These are phyloP conservation scores for Centrapalus pauciflorus DNA, from an alignment of 129 eudicot genomes.

Conservation along the genomic window DNA sequence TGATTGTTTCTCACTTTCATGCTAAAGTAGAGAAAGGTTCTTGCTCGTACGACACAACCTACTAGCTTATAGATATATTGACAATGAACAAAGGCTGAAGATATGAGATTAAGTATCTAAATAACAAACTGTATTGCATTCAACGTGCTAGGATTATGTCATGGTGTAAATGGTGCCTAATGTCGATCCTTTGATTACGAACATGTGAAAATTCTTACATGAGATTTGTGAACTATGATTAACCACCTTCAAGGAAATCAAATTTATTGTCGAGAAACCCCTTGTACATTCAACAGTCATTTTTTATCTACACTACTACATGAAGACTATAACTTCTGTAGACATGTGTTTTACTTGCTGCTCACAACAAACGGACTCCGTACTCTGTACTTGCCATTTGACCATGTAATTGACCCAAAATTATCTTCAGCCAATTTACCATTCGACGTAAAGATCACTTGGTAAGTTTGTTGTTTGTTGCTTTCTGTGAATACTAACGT, in stretches of 20 bases:
- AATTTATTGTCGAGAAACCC: neutral
- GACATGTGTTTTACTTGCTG: conserved; percentile 10
- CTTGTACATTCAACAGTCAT: neutral
- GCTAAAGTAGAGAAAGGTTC: too few species aligned
- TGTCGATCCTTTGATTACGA: too few species aligned
- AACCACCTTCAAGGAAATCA: conserved; percentile 11
- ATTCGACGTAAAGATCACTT: conserved; percentile 38
- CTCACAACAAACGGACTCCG: conserved; percentile 65
- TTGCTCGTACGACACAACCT: too few species aligned
- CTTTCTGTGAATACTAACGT: conserved; percentile 39
- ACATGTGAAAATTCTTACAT: too few species aligned
- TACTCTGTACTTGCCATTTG: conserved; percentile 57
- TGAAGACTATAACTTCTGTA: neutral
- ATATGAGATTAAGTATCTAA: too few species aligned
- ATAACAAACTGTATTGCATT: too few species aligned
- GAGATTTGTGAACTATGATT: too few species aligned
- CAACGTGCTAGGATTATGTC: too few species aligned
- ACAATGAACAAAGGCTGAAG: too few species aligned
- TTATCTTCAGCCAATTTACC: conserved; percentile 18
- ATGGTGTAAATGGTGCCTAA: too few species aligned
- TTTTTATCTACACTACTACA: conserved; percentile 2
- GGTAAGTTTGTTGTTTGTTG: conserved; percentile 27
- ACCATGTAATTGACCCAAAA: conserved; percentile 79
- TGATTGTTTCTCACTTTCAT: too few species aligned
- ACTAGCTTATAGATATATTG: too few species aligned